A percentile compares a stretch with the other conserved stretches of the same genome.
Evolutionary conservation across 2,329 filamentous ascomycete genomes (phyloP).

Genomic region (Fusarium sp.): DNA sequence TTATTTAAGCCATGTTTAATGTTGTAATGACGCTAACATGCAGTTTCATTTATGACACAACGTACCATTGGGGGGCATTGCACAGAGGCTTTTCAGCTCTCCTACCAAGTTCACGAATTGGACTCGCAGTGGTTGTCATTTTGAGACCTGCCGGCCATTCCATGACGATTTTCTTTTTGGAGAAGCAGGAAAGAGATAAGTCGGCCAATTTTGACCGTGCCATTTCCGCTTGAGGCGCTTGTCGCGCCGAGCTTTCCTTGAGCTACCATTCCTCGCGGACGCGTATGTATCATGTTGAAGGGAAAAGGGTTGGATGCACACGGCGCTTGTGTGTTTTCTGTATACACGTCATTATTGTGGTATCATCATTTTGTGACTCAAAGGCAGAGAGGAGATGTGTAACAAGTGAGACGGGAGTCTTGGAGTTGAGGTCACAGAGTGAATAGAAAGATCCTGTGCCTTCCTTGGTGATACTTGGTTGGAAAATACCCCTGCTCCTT

Average conservation of each 20-base stretch:
- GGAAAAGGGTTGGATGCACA: slow-evolving; percentile 30
- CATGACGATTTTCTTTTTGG: neutral
- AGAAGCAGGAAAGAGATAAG: neutral
- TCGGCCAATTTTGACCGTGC: slow-evolving; percentile 18
- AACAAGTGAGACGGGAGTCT: neutral
- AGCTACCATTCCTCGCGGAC: slow-evolving; percentile 26
- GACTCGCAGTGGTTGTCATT: slow-evolving; percentile 16
- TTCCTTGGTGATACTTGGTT: slow-evolving; percentile 1
- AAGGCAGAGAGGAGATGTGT: neutral
- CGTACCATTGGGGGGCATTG: slow-evolving; percentile 8
- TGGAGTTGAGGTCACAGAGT: neutral
- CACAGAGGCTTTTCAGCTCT: slow-evolving; percentile 15
- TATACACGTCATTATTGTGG: neutral
- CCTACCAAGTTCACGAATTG: slow-evolving; percentile 8
- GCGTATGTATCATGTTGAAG: neutral
- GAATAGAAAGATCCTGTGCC: neutral
- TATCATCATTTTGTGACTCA: neutral
- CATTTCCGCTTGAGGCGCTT: slow-evolving; percentile 30
- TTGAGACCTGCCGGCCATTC: slow-evolving; percentile 6
- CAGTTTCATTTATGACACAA: slow-evolving; percentile 4
- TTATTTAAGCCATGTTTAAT: slow-evolving; percentile 27
- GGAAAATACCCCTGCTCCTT: slow-evolving; percentile 16
- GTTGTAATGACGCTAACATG: slow-evolving; percentile 12
- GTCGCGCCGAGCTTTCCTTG: slow-evolving; percentile 39
- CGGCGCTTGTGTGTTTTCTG: neutral